Percentiles rank a stretch among this genome's conserved stretches.
These are phyloP conservation scores for Oxyria digyna DNA, from an alignment of 148 eudicot species.

Conservation along the genomic window DNA sequence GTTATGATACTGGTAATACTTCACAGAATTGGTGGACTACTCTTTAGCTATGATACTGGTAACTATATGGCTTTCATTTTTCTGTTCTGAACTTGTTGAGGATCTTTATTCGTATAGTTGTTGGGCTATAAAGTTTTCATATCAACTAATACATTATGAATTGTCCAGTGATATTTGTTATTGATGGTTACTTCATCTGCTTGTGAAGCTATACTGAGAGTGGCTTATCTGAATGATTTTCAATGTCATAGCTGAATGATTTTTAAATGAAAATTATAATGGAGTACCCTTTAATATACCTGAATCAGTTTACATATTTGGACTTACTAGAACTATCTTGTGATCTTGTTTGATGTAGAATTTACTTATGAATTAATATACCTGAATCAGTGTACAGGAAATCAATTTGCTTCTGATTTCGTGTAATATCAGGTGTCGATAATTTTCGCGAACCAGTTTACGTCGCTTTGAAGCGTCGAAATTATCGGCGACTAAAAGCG, in stretches of 20 bases:
- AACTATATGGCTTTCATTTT: background rate
- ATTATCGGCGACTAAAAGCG: no score
- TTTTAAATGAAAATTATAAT: background rate
- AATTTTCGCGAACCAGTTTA: no score
- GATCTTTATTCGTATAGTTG: background rate
- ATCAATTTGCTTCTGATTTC: background rate
- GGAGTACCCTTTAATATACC: background rate
- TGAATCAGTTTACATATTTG: no score
- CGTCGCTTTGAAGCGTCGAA: no score
- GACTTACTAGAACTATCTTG: background rate
- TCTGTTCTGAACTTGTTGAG: background rate
- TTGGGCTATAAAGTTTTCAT: background rate
- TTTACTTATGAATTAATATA: background rate
- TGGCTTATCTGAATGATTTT: background rate
- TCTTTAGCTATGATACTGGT: constrained; percentile 96
- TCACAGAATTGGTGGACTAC: constrained; percentile 88
- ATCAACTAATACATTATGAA: background rate
- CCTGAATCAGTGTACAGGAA: background rate
- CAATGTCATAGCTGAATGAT: background rate
- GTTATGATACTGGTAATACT: no score
- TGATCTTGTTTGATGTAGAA: background rate
- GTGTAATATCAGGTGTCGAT: constrained; percentile 93
- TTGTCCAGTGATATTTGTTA: background rate
- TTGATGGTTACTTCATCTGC: background rate
- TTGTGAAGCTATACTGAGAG: background rate